These are phyloP conservation scores for Termitomyces sp. DNA, from an alignment of 768 basidiomycete genomes.

Conservation along the genomic window DNA sequence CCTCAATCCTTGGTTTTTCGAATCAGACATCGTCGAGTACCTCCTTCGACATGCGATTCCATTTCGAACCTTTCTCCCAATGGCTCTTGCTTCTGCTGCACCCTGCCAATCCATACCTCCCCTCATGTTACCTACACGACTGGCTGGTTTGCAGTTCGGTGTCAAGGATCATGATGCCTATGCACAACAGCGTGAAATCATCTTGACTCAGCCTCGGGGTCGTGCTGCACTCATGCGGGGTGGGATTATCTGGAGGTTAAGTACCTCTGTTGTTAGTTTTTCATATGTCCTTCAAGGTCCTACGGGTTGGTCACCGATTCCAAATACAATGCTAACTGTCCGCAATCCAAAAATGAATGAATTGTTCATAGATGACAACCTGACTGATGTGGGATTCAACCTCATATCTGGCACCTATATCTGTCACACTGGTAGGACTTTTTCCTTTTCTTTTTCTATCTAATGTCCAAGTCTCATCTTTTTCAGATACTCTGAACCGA, in stretches of 20 bases:
- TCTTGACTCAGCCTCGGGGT: neutral
- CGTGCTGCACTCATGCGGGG: neutral
- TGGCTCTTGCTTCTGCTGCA: neutral
- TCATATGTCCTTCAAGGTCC: conserved; percentile 10
- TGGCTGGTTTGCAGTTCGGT: neutral
- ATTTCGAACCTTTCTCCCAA: neutral
- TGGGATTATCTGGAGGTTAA: neutral
- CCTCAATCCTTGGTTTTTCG: neutral
- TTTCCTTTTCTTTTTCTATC: neutral
- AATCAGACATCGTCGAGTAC: neutral
- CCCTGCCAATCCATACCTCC: neutral
- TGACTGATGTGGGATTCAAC: conserved; percentile 4
- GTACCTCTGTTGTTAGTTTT: conserved; percentile 1
- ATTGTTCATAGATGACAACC: conserved; percentile 10
- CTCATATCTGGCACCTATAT: neutral
- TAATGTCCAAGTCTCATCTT: neutral
- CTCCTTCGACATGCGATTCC: neutral
- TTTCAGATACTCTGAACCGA: conserved; percentile 1
- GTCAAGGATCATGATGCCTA: neutral
- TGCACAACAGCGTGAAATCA: neutral
- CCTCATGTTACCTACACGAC: neutral
- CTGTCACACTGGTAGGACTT: neutral
- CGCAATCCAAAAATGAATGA: neutral
- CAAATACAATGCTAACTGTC: neutral
- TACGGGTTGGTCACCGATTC: neutral